phyloP scores from a whole-genome alignment of 2,329 filamentous ascomycete genomes.

The Metarhizium sp. region DNA sequence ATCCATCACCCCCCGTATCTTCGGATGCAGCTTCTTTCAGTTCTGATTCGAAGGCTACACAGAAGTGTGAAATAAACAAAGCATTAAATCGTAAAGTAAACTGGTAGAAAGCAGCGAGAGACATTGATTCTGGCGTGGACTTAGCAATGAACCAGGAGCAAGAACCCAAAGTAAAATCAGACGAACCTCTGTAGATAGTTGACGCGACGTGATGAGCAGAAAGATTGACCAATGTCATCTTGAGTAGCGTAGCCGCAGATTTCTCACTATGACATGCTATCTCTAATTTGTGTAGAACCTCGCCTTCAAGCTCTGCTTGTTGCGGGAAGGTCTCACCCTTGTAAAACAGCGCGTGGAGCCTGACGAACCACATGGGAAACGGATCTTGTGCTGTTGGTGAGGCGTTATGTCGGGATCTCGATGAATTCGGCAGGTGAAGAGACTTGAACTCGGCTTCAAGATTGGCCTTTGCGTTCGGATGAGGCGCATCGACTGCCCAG shows the following conservation, averaged over 20 bases:
- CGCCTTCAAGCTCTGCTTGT: conserved; percentile 73
- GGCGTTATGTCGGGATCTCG: conserved; percentile 22
- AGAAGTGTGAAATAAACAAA: conserved; percentile 63
- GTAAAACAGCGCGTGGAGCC: conserved; percentile 77
- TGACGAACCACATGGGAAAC: conserved; percentile 73
- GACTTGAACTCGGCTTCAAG: conserved; percentile 67
- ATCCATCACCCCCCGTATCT: conserved; percentile 13
- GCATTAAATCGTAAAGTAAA: conserved; percentile 72
- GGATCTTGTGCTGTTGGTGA: conserved; percentile 48
- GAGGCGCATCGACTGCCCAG: conserved; percentile 62
- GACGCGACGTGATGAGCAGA: conserved; percentile 66
- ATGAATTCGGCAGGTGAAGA: conserved; percentile 29
- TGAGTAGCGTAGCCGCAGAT: conserved; percentile 57
- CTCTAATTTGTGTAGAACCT: conserved; percentile 71
- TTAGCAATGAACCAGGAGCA: neutral
- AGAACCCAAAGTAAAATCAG: neutral
- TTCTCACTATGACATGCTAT: conserved; percentile 62
- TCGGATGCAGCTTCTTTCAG: conserved; percentile 32
- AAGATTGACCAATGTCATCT: conserved; percentile 79
- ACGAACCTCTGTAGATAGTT: conserved; percentile 24
- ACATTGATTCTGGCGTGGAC: conserved; percentile 33
- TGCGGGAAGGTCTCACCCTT: conserved; percentile 65
- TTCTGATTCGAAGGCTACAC: conserved; percentile 61
- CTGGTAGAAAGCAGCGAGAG: conserved; percentile 36
- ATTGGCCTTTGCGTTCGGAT: conserved; percentile 66